Evolutionary conservation across 441 rosid genomes (phyloP).

Genomic region (Gossypium schwendimanii): DNA sequence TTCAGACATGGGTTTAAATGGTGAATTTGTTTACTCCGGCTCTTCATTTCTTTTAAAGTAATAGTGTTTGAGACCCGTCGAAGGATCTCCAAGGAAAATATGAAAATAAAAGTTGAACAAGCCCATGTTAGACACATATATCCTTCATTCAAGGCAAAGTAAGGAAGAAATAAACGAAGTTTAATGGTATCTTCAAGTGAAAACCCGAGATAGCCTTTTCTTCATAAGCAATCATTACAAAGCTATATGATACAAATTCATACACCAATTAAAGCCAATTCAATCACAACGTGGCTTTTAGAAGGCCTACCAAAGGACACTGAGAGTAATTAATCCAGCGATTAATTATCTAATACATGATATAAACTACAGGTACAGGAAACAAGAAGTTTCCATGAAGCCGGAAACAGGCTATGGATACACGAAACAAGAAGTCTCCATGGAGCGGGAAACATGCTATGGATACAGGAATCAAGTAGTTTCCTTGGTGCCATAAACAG

Average conservation of each 20-base stretch:
- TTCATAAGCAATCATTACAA: conserved; percentile 1
- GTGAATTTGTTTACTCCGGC: background rate
- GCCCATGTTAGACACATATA: too few relatives aligned
- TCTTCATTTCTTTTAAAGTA: background rate
- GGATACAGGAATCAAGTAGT: background rate
- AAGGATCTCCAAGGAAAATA: too few relatives aligned
- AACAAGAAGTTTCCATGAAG: background rate
- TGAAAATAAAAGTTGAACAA: too few relatives aligned
- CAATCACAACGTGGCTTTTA: background rate
- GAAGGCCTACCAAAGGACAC: background rate
- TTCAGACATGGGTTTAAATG: background rate
- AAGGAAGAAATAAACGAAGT: background rate
- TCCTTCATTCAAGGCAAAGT: background rate
- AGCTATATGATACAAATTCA: background rate
- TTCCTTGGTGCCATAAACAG: background rate
- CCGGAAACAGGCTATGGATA: background rate
- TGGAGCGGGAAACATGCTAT: background rate
- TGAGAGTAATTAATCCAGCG: background rate
- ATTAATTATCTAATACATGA: conserved; percentile 6
- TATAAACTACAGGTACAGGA: background rate
- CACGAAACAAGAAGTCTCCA: conserved; percentile 8
- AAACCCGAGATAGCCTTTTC: background rate
- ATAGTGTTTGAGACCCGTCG: background rate
- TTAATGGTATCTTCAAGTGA: background rate
- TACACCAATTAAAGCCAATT: background rate